Evolutionary conservation across 768 basidiomycete genomes (phyloP).

Genomic region (Macrolepiota fuliginosa): DNA sequence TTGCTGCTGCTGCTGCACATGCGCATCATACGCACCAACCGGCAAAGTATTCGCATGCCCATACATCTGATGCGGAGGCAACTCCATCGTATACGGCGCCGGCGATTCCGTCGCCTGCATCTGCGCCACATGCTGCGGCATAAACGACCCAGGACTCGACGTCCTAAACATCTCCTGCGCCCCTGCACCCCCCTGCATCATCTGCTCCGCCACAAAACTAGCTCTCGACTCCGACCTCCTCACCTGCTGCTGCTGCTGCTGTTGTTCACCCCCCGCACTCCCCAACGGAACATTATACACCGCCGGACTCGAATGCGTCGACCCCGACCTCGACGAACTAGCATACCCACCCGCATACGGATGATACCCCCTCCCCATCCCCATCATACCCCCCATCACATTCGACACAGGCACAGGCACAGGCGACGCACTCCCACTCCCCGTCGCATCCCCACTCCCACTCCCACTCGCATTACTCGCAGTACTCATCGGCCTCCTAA

Average conservation of each 20-base stretch:
- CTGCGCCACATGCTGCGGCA: background rate
- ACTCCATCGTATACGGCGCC: slow-evolving; percentile 33
- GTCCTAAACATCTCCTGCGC: slow-evolving; percentile 24
- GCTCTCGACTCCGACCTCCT: slow-evolving; percentile 37
- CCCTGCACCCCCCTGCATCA: slow-evolving; percentile 17
- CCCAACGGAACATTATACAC: slow-evolving; percentile 36
- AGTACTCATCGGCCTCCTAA: slow-evolving; percentile 43
- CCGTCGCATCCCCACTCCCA: background rate
- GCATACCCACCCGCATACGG: slow-evolving; percentile 47
- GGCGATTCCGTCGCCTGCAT: slow-evolving; percentile 33
- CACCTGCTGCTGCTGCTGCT: slow-evolving; percentile 38
- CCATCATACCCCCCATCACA: background rate
- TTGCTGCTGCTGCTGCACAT: background rate
- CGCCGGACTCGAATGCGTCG: slow-evolving; percentile 46
- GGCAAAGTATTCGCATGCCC: slow-evolving; percentile 22
- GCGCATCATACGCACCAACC: slow-evolving; percentile 15
- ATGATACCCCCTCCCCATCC: slow-evolving; percentile 49
- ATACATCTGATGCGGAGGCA: slow-evolving; percentile 24
- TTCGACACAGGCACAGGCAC: slow-evolving; percentile 17
- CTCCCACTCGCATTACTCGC: slow-evolving; percentile 28
- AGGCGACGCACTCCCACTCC: slow-evolving; percentile 3
- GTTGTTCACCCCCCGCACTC: slow-evolving; percentile 22
- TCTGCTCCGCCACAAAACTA: slow-evolving; percentile 35
- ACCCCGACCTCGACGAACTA: slow-evolving; percentile 33
- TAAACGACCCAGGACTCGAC: slow-evolving; percentile 19